phyloP scores from a whole-genome alignment of 2,329 filamentous ascomycete genomes.

The Cercospora sp. region DNA sequence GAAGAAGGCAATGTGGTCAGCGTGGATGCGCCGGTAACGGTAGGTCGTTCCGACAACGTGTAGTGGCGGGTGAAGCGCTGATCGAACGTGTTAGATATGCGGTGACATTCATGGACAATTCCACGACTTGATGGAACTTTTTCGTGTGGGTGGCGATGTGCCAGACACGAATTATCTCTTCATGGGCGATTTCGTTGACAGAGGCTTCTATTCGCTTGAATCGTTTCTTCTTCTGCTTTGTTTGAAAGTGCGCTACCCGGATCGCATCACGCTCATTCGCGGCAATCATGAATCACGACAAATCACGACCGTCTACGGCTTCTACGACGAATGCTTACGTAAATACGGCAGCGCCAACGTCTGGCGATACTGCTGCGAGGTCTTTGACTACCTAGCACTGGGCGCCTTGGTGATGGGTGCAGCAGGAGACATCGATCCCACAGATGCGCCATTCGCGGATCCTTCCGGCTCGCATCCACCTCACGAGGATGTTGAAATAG shows the following conservation, averaged over 20 bases:
- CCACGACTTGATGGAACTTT: slow-evolving; percentile 98
- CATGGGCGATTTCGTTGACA: slow-evolving; percentile 95
- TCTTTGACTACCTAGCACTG: slow-evolving; percentile 94
- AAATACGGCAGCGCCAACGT: slow-evolving; percentile 98
- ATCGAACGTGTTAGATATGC: slow-evolving; percentile 65
- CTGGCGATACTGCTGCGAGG: slow-evolving; percentile 93
- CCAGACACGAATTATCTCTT: slow-evolving; percentile 99
- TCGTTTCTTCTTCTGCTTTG: slow-evolving; percentile 93
- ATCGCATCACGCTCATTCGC: slow-evolving; percentile 92
- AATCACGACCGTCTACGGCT: slow-evolving; percentile 96
- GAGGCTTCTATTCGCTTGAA: slow-evolving; percentile 96
- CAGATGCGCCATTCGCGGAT: slow-evolving; percentile 54
- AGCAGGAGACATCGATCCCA: slow-evolving; percentile 63
- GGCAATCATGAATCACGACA: slow-evolving; percentile 81
- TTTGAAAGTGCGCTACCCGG: slow-evolving; percentile 94
- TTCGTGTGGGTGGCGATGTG: slow-evolving; percentile 95
- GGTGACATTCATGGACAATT: slow-evolving; percentile 98
- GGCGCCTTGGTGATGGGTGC: slow-evolving; percentile 90
- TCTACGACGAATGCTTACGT: slow-evolving; percentile 94
- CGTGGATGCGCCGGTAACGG: slow-evolving; percentile 90
- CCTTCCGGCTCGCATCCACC: slow-evolving; percentile 52
- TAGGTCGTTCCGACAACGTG: slow-evolving; percentile 46
- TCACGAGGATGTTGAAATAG: slow-evolving; percentile 78
- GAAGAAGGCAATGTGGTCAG: slow-evolving; percentile 97
- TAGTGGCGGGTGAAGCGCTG: slow-evolving; percentile 18